These are phyloP conservation scores for Neonectria hederae DNA, from an alignment of 2,329 filamentous ascomycete species.

Conservation along the genomic window DNA sequence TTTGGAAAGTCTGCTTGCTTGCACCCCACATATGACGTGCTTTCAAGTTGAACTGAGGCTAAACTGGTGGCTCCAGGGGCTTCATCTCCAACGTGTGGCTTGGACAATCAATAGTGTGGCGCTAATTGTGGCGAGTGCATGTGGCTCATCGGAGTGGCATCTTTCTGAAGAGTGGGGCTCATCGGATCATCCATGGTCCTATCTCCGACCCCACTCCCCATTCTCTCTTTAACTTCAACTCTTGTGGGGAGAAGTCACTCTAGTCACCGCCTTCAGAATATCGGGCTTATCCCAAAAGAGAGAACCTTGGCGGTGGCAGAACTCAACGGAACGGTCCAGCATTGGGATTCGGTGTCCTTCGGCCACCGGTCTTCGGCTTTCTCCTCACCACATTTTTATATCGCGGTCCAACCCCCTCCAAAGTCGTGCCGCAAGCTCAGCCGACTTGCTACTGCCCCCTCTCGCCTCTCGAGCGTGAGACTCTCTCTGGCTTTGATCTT, in stretches of 20 bases:
- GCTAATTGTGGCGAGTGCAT: background rate
- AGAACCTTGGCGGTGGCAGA: constrained; percentile 22
- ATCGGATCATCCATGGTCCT: constrained; percentile 11
- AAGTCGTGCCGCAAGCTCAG: constrained; percentile 17
- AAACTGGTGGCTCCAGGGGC: background rate
- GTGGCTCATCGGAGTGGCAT: background rate
- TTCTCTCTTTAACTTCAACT: background rate
- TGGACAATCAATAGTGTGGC: background rate
- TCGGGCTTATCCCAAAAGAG: constrained; percentile 11
- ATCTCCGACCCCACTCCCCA: background rate
- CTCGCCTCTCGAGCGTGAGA: constrained; percentile 11
- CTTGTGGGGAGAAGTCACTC: constrained; percentile 12
- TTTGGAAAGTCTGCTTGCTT: constrained; percentile 5
- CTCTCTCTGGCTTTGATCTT: constrained; percentile 4
- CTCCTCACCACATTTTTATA: constrained; percentile 22
- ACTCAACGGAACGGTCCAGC: constrained; percentile 24
- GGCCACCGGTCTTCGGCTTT: constrained; percentile 27
- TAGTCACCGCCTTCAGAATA: constrained; percentile 12
- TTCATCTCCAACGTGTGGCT: background rate
- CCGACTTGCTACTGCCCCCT: background rate
- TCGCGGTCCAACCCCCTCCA: constrained; percentile 14
- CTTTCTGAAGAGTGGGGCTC: background rate
- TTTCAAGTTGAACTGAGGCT: background rate
- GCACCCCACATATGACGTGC: constrained; percentile 15
- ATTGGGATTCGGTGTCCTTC: constrained; percentile 22